These are phyloP conservation scores for Iris macrosiphon DNA, from an alignment of 106 monocot species.

Conservation along the genomic window DNA sequence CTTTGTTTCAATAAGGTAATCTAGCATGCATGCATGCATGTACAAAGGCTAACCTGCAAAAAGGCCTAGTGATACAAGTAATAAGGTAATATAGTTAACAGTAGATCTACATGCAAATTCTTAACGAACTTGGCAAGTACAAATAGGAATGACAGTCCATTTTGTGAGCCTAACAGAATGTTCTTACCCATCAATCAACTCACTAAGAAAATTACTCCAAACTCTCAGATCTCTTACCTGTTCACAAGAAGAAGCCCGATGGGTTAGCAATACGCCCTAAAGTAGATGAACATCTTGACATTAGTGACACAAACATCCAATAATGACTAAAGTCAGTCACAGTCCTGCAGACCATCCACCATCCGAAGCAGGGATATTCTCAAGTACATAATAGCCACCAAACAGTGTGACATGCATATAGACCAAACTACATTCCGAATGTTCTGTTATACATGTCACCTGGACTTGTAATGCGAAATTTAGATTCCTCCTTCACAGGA, in stretches of 20 bases:
- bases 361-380: neutral
- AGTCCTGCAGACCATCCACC: neutral
- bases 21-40: too few species aligned
- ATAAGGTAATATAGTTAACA: too few species aligned
- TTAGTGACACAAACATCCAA: neutral
- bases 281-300: neutral
- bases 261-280: neutral
- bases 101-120: too few species aligned
- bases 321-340: neutral
- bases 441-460: conserved; percentile 49
- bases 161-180: too few species aligned
- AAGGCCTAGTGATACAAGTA: too few species aligned
- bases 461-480: conserved; percentile 29
- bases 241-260: neutral
- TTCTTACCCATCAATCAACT: too few species aligned
- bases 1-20: too few species aligned
- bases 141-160: too few species aligned
- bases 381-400: neutral
- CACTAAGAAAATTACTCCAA: too few species aligned
- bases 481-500: conserved; percentile 41
- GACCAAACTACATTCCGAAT: conserved; percentile 38
- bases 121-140: too few species aligned
- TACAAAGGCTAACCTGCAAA: too few species aligned
- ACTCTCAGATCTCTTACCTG: too few species aligned
- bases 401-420: neutral